Conservation (phyloP, 2,329 filamentous ascomycete genomes). For the Fusarium chaquense region DNA sequence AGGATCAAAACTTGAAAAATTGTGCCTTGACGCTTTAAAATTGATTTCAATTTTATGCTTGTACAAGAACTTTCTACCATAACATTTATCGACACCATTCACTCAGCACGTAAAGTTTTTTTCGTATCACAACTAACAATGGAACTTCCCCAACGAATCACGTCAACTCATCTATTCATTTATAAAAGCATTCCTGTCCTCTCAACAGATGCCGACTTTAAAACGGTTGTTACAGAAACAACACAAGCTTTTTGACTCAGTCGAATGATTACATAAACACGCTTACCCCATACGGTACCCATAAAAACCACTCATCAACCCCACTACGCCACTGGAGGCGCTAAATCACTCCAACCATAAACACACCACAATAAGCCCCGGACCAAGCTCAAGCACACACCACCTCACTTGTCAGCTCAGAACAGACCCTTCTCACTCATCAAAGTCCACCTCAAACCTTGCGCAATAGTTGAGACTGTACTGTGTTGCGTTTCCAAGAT, state of each 20-base stretch:
- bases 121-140: rapidly evolving
- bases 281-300: conserved; percentile 26
- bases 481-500: not conserved
- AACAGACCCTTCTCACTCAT: not conserved
- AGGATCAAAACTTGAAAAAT: not conserved
- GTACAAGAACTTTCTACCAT: not conserved
- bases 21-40: too few species aligned
- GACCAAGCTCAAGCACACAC: conserved; percentile 15
- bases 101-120: too few species aligned
- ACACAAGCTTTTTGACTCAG: not conserved
- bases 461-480: not conserved
- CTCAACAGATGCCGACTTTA: too few species aligned
- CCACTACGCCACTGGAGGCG: conserved; percentile 11
- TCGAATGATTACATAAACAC: conserved; percentile 24
- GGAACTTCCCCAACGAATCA: rapidly evolving
- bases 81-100: not conserved
- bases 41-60: too few species aligned
- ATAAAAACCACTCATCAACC: conserved; percentile 31
- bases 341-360: conserved; percentile 19
- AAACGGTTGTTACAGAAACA: not conserved
- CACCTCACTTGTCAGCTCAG: conserved; percentile 8
- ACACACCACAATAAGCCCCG: conserved; percentile 9
- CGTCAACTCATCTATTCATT: rapidly evolving
- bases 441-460: not conserved
- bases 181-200: not conserved